Percentiles rank a stretch among this genome's conserved stretches.
These are phyloP conservation scores for Solanum commersonii DNA, from an alignment of 257 asterid species.

Conservation along the genomic window DNA sequence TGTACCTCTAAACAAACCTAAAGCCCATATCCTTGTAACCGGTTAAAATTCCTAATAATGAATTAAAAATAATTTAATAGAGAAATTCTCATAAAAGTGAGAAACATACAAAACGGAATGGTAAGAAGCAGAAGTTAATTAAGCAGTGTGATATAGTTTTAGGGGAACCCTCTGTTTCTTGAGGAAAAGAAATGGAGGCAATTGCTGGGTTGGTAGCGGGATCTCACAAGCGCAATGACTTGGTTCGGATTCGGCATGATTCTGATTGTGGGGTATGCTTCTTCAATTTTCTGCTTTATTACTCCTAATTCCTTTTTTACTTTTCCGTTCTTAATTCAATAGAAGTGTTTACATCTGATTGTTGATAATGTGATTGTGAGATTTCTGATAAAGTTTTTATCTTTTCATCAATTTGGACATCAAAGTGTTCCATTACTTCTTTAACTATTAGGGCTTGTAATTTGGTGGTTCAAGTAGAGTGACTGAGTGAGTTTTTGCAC, in stretches of 20 bases:
- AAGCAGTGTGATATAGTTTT: not conserved
- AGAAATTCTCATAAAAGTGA: not conserved
- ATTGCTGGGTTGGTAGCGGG: slow-evolving; percentile 84
- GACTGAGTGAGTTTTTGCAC: not conserved
- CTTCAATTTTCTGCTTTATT: not conserved
- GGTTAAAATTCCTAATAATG: not conserved
- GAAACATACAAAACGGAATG: not conserved
- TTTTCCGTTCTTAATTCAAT: not conserved
- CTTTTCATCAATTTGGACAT: not conserved
- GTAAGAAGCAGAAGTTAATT: not conserved
- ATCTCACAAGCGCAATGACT: slow-evolving; percentile 67
- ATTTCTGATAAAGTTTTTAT: not conserved
- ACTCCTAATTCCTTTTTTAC: not conserved
- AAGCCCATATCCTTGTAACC: not conserved
- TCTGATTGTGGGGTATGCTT: slow-evolving; percentile 63
- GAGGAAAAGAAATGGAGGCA: slow-evolving; percentile 47
- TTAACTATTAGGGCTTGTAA: not conserved
- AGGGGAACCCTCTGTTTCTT: not conserved
- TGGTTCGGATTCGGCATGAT: slow-evolving; percentile 62
- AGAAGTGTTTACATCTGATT: slow-evolving; percentile 27
- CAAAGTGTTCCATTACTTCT: not conserved
- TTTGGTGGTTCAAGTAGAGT: not conserved
- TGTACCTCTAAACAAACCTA: not conserved
- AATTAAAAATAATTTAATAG: too few relatives aligned
- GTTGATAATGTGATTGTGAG: not conserved